Conservation (phyloP, 345 rosid species). For the Orychophragmus violaceus region DNA sequence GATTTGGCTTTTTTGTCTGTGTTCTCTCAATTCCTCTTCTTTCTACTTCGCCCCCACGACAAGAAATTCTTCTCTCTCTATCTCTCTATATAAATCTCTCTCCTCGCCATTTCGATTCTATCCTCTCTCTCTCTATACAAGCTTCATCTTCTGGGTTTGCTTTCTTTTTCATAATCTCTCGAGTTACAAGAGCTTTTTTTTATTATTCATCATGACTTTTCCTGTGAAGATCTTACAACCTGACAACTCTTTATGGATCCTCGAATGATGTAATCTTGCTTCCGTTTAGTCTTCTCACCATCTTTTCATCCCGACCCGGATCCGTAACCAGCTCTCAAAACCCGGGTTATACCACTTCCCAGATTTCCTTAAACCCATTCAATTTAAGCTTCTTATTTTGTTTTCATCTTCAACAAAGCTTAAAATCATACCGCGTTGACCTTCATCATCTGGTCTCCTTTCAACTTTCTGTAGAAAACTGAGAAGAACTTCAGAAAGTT, state of each 20-base stretch:
- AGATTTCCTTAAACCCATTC: background rate
- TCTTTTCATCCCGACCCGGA: constrained; percentile 7
- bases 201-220: background rate
- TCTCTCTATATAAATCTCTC: background rate
- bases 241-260: background rate
- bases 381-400: background rate
- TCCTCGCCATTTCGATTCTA: background rate
- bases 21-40: constrained; percentile 21
- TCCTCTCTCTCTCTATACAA: constrained; percentile 3
- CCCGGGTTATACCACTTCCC: background rate
- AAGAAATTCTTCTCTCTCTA: constrained; percentile 2
- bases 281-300: background rate
- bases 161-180: background rate
- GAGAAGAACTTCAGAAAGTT: constrained; percentile 7
- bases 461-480: background rate
- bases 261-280: constrained; percentile 17
- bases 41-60: constrained; percentile 34
- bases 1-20: constrained; percentile 19
- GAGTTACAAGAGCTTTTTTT: background rate
- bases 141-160: constrained; percentile 12
- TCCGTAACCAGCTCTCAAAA: constrained; percentile 15
- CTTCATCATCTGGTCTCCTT: constrained; percentile 12
- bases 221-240: background rate
- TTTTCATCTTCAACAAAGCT: background rate
- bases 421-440: constrained; percentile 22